Base-by-base conservation (phyloP, 441 rosid genomes). In the Omphalea diandra region DNA sequence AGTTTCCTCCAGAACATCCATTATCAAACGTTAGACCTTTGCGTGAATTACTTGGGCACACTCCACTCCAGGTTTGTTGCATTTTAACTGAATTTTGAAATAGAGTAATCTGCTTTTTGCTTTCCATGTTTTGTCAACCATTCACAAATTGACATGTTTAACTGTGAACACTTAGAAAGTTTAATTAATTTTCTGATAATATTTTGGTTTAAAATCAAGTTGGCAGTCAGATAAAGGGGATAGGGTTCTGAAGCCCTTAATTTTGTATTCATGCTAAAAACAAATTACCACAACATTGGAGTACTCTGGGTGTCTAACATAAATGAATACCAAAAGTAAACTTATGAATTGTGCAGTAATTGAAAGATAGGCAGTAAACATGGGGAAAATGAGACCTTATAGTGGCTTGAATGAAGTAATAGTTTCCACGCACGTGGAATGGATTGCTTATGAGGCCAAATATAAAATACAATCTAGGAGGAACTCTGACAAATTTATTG, bases 1-100 rank as follows among this genome's bases (percentile, higher is more conserved):
- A 94, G 84, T 90, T 94, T 79, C 98, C 99, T 52, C 94, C 98
- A 18, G 99, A 94, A 69, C 99, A 94, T 74, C 99, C 97, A 0
- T 77, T 94, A 70, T 83, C 99, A 71, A 89, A 68, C 66, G 86
- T 77, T 66, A 85, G 93, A 84, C 99, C 99, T 68, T 83, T 94
- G 68, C 96, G 97, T 15, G 99, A 94, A 80, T 83, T 92, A 63
- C 98, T 92, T 57, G 99, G 99, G 63, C 98, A 94, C 78, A 94
- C 97, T 63, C 98, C 97, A 18, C 78, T 91, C 64, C 97, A 94
- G 97, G 97, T 94, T 68, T 59, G 74, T 72, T 65, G 35, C 76
- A 60, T 38, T 69, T 55, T 40, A 33, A 5, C 41, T 56, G 63
- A 65, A 22, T 44, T 57, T 41, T 43, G 14, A 49, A 4, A 17